A percentile compares a stretch with the other conserved stretches of the same genome.
Conservation (phyloP, 1,139 yeast genomes). For the Ogataea hybrid region DNA sequence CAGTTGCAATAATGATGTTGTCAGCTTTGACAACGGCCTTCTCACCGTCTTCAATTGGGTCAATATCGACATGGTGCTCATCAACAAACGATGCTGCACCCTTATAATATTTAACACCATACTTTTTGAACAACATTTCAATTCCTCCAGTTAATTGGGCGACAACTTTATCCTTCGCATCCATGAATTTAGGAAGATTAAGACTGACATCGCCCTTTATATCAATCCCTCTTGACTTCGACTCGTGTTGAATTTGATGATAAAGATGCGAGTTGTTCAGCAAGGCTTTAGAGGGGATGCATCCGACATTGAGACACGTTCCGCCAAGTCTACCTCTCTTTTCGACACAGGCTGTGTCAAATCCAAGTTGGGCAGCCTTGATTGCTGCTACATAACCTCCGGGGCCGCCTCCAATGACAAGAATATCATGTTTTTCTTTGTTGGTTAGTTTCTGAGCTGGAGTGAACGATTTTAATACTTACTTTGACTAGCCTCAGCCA, state of each 20-base stretch:
- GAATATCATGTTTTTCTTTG: conserved; percentile 73
- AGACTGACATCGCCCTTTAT: conserved; percentile 69
- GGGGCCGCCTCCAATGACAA: conserved; percentile 98
- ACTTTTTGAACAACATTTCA: conserved; percentile 92
- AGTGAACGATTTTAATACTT: conserved; percentile 7
- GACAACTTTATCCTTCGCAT: conserved; percentile 90
- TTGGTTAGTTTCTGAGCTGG: not conserved
- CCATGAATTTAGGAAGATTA: conserved; percentile 78
- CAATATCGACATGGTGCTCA: conserved; percentile 75
- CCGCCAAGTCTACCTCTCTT: conserved; percentile 97
- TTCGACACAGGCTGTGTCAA: conserved; percentile 93
- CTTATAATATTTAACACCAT: conserved; percentile 91
- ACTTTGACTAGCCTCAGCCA: conserved; percentile 29
- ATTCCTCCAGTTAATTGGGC: conserved; percentile 89
- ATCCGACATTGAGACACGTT: conserved; percentile 96
- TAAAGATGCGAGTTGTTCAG: conserved; percentile 91
- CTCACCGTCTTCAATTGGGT: conserved; percentile 84
- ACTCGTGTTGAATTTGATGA: conserved; percentile 86
- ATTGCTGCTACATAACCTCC: conserved; percentile 99
- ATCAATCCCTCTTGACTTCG: conserved; percentile 87
- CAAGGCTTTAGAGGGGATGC: conserved; percentile 96
- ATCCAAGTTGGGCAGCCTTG: conserved; percentile 95
- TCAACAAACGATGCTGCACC: conserved; percentile 88
- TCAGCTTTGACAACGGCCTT: conserved; percentile 70
- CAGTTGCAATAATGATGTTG: conserved; percentile 94